These are phyloP conservation scores for Uronychia binucleata DNA, from an alignment of 73 alveolate species.

Conservation along the genomic window DNA sequence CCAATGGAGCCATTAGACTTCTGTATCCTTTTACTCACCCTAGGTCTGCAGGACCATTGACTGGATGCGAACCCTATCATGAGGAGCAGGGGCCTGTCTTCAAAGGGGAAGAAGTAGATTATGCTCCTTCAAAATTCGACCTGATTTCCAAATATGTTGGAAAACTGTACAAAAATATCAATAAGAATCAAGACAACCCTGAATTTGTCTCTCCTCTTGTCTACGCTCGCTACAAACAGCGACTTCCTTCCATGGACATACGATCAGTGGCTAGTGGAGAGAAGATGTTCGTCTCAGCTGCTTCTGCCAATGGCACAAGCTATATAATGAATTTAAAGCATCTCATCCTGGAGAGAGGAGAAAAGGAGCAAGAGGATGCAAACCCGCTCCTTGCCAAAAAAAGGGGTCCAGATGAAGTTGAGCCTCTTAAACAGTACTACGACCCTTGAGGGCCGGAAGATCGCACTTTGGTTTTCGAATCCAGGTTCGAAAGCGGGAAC, in stretches of 20 bases:
- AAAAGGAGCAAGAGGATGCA: neutral
- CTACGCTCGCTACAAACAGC: neutral
- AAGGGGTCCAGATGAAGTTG: no score
- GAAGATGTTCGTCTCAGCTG: neutral
- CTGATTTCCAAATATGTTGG: neutral
- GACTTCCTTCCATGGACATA: neutral
- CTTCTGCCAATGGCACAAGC: neutral
- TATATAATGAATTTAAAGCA: neutral
- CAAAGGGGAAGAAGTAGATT: neutral
- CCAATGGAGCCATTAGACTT: neutral
- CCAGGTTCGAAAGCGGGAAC: constrained; percentile 91
- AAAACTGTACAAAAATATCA: neutral
- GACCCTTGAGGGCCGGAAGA: no score
- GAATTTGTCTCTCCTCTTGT: neutral
- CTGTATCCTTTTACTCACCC: neutral
- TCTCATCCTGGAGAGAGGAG: neutral
- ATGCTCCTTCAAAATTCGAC: neutral
- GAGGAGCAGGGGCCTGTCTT: neutral
- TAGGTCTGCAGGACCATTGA: neutral
- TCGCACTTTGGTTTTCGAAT: constrained; percentile 80
- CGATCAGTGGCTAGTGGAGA: neutral
- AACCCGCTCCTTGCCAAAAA: neutral
- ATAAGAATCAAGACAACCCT: neutral
- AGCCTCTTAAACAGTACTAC: no score
- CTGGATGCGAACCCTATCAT: neutral